These are phyloP conservation scores for Pyricularia grisea DNA, from an alignment of 2,329 filamentous ascomycete genomes.

Conservation along the genomic window DNA sequence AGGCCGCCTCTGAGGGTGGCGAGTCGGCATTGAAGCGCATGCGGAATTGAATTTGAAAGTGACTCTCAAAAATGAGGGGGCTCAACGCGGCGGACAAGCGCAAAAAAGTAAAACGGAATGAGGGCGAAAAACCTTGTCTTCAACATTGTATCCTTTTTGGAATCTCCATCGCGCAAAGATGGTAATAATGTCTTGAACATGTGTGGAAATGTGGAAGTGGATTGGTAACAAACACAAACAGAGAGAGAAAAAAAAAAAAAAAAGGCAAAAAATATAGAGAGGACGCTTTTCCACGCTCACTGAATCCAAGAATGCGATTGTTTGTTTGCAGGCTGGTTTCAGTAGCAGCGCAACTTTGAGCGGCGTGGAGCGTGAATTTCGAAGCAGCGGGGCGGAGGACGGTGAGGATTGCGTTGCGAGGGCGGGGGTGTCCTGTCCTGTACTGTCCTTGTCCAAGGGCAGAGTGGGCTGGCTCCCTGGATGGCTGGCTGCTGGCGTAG, in stretches of 20 bases:
- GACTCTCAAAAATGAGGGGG: not conserved
- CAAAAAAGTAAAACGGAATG: not conserved
- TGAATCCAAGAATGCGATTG: not conserved
- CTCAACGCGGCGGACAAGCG: not conserved
- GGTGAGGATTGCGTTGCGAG: constrained; percentile 2
- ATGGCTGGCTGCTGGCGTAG: not conserved
- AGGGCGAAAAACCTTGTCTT: constrained; percentile 16
- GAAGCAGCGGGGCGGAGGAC: not conserved
- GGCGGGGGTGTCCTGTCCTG: not conserved
- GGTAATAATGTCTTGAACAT: constrained; percentile 17
- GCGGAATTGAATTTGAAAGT: not conserved
- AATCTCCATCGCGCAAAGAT: constrained; percentile 17
- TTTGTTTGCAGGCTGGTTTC: constrained; percentile 1
- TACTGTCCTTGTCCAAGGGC: not conserved
- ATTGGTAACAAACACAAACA: not conserved
- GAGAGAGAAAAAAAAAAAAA: not conserved
- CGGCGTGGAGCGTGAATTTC: not conserved
- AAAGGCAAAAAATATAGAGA: constrained; percentile 6
- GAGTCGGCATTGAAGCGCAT: not conserved
- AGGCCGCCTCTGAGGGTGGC: not conserved
- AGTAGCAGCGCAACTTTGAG: constrained; percentile 2
- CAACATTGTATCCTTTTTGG: constrained; percentile 13
- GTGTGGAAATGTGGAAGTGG: constrained; percentile 7
- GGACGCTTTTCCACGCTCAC: constrained; percentile 1
- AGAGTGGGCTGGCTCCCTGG: constrained; percentile 1